Evolutionary conservation across 345 rosid genomes (phyloP).

Genomic region (Boechera stricta): DNA sequence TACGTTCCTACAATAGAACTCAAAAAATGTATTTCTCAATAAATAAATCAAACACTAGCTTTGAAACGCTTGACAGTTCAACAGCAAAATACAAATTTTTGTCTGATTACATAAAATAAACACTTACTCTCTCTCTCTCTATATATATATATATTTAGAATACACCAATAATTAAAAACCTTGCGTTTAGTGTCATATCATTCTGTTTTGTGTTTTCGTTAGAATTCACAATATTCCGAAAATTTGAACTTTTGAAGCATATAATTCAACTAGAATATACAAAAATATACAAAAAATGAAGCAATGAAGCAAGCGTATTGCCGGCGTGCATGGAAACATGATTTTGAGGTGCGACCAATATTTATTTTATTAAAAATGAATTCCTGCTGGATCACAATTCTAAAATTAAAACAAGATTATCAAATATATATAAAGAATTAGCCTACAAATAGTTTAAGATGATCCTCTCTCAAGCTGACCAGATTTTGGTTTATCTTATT

Average conservation of each 20-base stretch:
- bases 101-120: background rate
- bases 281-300: background rate
- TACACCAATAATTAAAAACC: background rate
- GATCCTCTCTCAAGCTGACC: background rate
- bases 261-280: background rate
- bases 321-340: constrained; percentile 39
- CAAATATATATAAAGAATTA: background rate
- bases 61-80: constrained; percentile 18
- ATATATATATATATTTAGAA: background rate
- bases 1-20: constrained; percentile 27
- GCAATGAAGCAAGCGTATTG: constrained; percentile 3
- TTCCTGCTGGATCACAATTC: background rate
- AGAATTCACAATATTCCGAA: background rate
- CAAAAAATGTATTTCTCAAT: constrained; percentile 6
- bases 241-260: background rate
- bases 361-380: background rate
- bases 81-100: constrained; percentile 10
- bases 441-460: background rate
- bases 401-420: background rate
- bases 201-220: background rate
- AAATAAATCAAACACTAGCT: background rate
- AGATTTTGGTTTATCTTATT: background rate
- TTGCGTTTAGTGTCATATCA: background rate
- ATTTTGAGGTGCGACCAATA: constrained; percentile 24
- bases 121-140: background rate